Percentiles rank a stretch among this genome's conserved stretches.
Evolutionary conservation across 1,139 yeast species (phyloP).

Genomic region (Kluyveromyces marxianus): DNA sequence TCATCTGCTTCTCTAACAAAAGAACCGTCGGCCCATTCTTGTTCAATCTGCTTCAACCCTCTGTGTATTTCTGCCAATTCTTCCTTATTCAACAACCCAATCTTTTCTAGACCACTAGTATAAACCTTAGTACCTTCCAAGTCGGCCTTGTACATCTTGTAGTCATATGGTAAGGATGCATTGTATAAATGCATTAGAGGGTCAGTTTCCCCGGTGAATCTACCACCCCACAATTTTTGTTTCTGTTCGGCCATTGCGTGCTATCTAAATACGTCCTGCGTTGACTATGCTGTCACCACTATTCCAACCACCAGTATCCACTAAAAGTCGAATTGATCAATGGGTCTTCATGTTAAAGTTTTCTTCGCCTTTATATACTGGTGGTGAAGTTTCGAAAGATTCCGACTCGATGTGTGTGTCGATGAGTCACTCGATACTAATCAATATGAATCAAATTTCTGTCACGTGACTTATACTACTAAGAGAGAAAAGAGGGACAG

Average conservation of each 20-base stretch:
- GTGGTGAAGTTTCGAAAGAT: no score
- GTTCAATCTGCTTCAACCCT: constrained; percentile 62
- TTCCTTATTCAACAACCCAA: constrained; percentile 61
- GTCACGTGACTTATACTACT: no score
- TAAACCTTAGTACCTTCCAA: constrained; percentile 89
- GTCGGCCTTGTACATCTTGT: constrained; percentile 91
- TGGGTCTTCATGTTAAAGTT: no score
- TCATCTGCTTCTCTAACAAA: constrained; percentile 88
- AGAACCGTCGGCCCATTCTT: constrained; percentile 70
- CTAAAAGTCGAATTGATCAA: no score
- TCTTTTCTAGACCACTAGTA: constrained; percentile 75
- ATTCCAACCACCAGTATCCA: no score
- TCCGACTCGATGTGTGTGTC: no score
- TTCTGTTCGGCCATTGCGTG: constrained; percentile 24
- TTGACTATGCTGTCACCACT: no score
- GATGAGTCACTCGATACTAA: no score
- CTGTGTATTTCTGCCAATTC: constrained; percentile 75
- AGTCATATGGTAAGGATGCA: constrained; percentile 92
- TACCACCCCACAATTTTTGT: constrained; percentile 92
- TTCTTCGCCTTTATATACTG: no score
- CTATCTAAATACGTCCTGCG: no score
- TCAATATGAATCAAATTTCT: no score
- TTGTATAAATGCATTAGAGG: constrained; percentile 96
- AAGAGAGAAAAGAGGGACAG: no score
- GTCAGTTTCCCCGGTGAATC: constrained; percentile 94